Base-by-base conservation (phyloP, 2,329 filamentous ascomycete genomes). In the Orbilia javanica region DNA sequence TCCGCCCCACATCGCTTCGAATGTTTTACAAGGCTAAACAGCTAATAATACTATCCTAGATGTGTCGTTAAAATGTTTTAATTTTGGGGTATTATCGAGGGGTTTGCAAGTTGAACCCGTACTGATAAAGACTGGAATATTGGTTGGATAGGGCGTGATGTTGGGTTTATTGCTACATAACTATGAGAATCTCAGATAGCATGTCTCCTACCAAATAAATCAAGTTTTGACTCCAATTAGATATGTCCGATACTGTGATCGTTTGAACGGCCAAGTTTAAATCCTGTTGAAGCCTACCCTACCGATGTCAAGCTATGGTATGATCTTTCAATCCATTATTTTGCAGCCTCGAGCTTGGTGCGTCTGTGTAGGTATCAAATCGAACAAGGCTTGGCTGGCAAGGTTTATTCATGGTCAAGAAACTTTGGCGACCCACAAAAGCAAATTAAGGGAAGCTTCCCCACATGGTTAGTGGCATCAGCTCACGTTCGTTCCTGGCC, bases 51-150 rank as follows among this genome's bases (percentile, higher is more conserved):
- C n/a, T n/a, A 31, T 55, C 5, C 22, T 42, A 77, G 73, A 53
- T 77, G 73, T 29, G 73, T 77, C 53, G 60, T 77, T 36, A 77
- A 77, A 48, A 77, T 77, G 73, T 71, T 71, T 55, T 36, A 70
- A 44, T 7, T 13, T 52, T 29, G 18, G 34, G 15, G 53, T 22
- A 5, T 15, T 15, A 10, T n/a, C 11, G n/a, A 11, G 15, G 15
- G 52, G 4, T 34, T 34, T 55, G 20, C n/a, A 20, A 29, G 13
- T 55, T 36, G 27, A 11, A 55, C 5, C 7, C 10, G 13, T 3
- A 34, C 31, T 34, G 5, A 5, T 10, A 20, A 50, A 10, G 48
- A 25, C 48, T 52, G 48, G n/a, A 29, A 29, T 2, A 1, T 7
- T 50, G n/a, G 3, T 31, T 15, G 36, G 36, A 11, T 3, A 44